Evolutionary conservation across 2,329 filamentous ascomycete genomes (phyloP).

Genomic region (Xylariaceae sp.): DNA sequence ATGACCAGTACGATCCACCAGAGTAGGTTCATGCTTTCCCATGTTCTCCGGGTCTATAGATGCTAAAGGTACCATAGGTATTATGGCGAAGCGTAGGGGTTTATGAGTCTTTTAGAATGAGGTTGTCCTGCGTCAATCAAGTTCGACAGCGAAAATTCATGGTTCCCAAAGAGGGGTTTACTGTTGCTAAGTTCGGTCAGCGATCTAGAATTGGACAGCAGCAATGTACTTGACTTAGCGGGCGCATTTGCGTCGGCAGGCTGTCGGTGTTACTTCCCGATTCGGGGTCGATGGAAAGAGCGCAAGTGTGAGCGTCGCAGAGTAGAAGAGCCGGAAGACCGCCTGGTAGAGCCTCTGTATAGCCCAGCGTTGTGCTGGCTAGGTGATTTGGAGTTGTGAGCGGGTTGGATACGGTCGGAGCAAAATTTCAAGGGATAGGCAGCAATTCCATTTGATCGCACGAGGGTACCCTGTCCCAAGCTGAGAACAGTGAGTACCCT

Average conservation of each 20-base stretch:
- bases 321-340: conserved; percentile 5
- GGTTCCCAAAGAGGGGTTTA: neutral
- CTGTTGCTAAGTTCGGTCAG: neutral
- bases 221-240: neutral
- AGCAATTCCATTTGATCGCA: conserved; percentile 1
- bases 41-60: neutral
- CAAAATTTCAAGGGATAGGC: conserved; percentile 15
- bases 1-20: conserved; percentile 31
- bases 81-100: conserved; percentile 33
- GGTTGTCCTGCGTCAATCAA: neutral
- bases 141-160: neutral
- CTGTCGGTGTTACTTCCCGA: conserved; percentile 10
- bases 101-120: neutral
- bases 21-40: conserved; percentile 28
- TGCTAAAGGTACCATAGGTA: conserved; percentile 27
- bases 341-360: conserved; percentile 15
- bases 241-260: neutral
- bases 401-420: conserved; percentile 11
- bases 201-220: neutral
- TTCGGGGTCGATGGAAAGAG: conserved; percentile 15
- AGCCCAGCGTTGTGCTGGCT: conserved; percentile 21
- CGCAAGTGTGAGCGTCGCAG: conserved; percentile 15
- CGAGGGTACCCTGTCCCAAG: neutral
- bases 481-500: neutral
- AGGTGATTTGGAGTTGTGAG: conserved; percentile 26